Conservation (phyloP, 140 eudicot genomes). For the Cichorium intybus region DNA sequence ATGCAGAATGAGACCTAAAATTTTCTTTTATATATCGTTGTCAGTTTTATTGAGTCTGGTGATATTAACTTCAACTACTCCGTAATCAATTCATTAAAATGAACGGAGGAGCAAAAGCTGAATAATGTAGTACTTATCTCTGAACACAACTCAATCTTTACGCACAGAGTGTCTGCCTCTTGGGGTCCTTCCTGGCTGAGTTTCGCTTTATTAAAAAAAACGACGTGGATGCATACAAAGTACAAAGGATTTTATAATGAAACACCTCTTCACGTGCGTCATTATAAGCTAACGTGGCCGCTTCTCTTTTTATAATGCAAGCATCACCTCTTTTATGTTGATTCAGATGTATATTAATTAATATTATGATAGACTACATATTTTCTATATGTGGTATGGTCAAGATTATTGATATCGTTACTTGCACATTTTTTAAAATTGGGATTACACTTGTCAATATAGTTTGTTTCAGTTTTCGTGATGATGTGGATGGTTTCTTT, state of each 20-base stretch:
- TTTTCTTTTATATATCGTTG: neutral
- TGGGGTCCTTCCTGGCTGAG: neutral
- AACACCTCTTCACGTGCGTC: conserved; percentile 11
- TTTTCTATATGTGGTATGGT: neutral
- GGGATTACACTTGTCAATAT: no score
- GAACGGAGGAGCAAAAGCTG: neutral
- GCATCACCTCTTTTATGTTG: neutral
- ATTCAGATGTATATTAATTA: neutral
- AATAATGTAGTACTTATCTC: neutral
- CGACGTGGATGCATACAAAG: neutral
- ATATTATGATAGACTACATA: neutral
- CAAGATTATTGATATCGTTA: no score
- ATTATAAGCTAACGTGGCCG: conserved; percentile 34
- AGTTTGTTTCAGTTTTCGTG: no score
- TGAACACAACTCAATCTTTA: neutral
- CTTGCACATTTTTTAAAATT: no score
- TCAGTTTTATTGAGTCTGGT: neutral
- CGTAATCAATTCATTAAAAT: neutral
- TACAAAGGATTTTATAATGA: conserved; percentile 5
- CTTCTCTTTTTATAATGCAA: neutral
- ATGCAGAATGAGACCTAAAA: neutral
- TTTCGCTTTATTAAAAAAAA: neutral
- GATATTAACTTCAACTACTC: neutral
- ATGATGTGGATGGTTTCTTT: no score
- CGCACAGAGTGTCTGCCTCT: neutral